A percentile compares a stretch with the other conserved stretches of the same genome.
Evolutionary conservation across 495 filamentous ascomycete species (phyloP).

Genomic region (Apiosordaria backusii): DNA sequence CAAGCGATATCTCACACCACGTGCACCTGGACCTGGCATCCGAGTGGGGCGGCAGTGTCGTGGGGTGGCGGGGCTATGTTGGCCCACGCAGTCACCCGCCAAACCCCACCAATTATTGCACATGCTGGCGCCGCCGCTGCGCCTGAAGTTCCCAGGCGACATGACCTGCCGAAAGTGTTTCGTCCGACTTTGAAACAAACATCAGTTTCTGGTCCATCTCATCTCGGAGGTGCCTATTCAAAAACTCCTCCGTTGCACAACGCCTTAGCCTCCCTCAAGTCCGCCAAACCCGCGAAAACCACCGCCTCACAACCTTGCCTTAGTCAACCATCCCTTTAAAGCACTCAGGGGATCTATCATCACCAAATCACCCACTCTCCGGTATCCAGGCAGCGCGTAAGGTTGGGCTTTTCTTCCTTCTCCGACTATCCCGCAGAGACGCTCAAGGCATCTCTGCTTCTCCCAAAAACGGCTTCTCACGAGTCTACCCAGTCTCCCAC

Average conservation of each 20-base stretch:
- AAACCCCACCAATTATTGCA: not conserved
- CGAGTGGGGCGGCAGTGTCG: not conserved
- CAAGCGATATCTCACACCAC: too few species aligned
- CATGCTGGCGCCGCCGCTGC: not conserved
- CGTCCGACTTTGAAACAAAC: constrained; percentile 14
- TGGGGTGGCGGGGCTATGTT: constrained; percentile 13
- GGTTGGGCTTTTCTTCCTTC: constrained; percentile 14
- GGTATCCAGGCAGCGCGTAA: not conserved
- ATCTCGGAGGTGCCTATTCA: constrained; percentile 1
- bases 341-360: not conserved
- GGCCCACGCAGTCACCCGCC: constrained; percentile 5
- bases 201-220: constrained; percentile 6
- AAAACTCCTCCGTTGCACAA: not conserved
- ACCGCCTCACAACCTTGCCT: too few species aligned
- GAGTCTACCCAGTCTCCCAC: constrained; percentile 20
- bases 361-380: not conserved
- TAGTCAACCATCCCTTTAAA: not conserved
- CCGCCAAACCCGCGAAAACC: too few species aligned
- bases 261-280: too few species aligned
- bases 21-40: not conserved
- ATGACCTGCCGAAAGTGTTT: constrained; percentile 16
- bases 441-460: constrained; percentile 27
- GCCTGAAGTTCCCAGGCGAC: not conserved
- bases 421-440: constrained; percentile 22
- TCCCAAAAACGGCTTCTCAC: constrained; percentile 32